Evolutionary conservation across 163 green algal genomes (phyloP).

Genomic region (Coccomyxa subellipsoidea): DNA sequence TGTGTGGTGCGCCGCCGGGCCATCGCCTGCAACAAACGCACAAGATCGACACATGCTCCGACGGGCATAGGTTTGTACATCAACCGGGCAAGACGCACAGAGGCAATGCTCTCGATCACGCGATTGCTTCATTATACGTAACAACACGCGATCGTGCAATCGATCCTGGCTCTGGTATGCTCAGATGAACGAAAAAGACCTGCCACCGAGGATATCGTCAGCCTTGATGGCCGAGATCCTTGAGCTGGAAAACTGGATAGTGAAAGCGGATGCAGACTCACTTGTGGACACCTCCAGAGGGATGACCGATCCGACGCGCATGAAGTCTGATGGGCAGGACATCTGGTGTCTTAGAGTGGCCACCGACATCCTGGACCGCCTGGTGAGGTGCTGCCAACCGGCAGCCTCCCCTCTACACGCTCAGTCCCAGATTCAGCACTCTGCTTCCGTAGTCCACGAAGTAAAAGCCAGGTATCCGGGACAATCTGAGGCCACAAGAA

Average conservation of each 20-base stretch:
- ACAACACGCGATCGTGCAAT: neutral
- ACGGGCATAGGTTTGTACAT: too few relatives aligned
- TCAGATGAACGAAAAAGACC: neutral
- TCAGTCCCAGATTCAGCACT: neutral
- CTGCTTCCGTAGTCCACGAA: neutral
- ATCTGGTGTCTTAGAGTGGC: constrained; percentile 4
- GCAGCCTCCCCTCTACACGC: neutral
- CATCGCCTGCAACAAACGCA: neutral
- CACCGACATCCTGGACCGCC: neutral
- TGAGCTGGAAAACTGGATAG: neutral
- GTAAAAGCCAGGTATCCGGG: too few relatives aligned
- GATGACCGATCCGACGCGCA: neutral
- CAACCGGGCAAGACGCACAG: too few relatives aligned
- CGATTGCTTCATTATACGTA: too few relatives aligned
- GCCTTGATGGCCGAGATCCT: neutral
- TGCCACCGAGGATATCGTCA: neutral
- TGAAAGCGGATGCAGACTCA: neutral
- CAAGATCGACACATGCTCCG: too few relatives aligned
- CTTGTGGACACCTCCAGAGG: constrained; percentile 4
- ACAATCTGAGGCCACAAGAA: too few relatives aligned
- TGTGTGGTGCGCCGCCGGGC: neutral
- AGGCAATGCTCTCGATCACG: too few relatives aligned
- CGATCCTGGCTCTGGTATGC: neutral
- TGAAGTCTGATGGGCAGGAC: constrained; percentile 8
- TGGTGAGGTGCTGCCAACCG: neutral